Evolutionary conservation across 352 stramenopile genomes (phyloP), one percentile per base, ranked within the genome.

Genomic region (Phytophthora pinifolia): DNA sequence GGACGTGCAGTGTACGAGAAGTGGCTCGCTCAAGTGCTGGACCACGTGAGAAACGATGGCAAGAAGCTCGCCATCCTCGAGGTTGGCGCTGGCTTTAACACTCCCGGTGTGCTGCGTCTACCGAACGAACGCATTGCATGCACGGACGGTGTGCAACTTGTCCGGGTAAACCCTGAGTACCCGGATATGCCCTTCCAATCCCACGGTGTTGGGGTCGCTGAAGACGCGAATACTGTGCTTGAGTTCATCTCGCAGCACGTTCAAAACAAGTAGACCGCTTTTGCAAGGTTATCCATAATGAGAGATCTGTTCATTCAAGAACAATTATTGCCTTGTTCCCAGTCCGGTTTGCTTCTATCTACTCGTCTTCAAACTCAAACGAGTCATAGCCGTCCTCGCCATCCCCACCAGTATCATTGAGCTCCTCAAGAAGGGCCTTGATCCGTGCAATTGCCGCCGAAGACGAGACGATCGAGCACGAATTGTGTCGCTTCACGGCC

Each of bases 381-480:
- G 83, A 90, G 56, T 90, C 79, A 50, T 92, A 90, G 53, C 79
- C 81, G 46, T 89, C 74, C n/a, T 83, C 74, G 9, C 62, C 72
- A 25, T 74, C 76, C 15, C 72, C 79, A 46, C 59, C 72, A 25
- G 54, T 34, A 58, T 70, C 74, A 34, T 86, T 81, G 10, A 90
- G 66, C 55, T 92, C 83, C 42, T 84, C 74, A 42, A 92, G 58
- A 30, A 92, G 64, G 22, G 79, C 69, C 71, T 90, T 90, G 46
- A 89, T 67, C 14, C 83, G 76, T 9, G 68, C 76, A 59, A 92
- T 81, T 22, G 80, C 69, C 14, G 75, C 60, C 36, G 76, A 65
- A 35, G 72, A 78, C 7, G 78, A 85, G 38, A 78, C 65, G 38
- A 92, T 74, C 47, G 83, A 89, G 67, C 87, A 89, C 36, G 83